phyloP scores from a whole-genome alignment of 2,329 filamentous ascomycete genomes.

The Alternaria atra region DNA sequence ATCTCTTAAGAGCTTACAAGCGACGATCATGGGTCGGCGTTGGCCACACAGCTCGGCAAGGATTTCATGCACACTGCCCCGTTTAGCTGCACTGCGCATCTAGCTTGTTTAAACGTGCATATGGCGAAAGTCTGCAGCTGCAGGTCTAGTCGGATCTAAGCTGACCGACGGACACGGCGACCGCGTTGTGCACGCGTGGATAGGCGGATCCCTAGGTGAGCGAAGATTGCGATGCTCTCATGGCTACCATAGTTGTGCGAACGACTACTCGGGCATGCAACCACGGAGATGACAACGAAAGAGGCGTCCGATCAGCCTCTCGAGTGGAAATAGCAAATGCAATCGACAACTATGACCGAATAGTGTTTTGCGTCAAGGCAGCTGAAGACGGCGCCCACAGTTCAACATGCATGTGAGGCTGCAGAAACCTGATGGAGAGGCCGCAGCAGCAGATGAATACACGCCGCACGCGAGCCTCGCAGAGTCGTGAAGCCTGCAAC shows the following conservation, averaged over 20 bases:
- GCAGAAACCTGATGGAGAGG: conserved; percentile 29
- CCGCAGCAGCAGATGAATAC: conserved; percentile 24
- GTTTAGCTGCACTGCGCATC: conserved; percentile 49
- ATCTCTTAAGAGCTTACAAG: conserved; percentile 50
- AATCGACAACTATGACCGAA: conserved; percentile 25
- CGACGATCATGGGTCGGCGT: conserved; percentile 45
- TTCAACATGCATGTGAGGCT: conserved; percentile 32
- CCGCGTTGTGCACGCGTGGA: conserved; percentile 45
- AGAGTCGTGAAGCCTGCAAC: conserved; percentile 17
- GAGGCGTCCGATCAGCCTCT: conserved; percentile 40
- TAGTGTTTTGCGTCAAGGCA: conserved; percentile 32
- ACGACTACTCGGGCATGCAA: conserved; percentile 33
- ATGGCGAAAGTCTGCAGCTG: conserved; percentile 47
- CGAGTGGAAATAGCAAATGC: conserved; percentile 40
- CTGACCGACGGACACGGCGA: conserved; percentile 47
- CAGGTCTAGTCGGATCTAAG: conserved; percentile 50
- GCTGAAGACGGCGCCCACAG: conserved; percentile 42
- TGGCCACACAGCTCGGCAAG: conserved; percentile 49
- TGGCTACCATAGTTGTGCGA: conserved; percentile 31
- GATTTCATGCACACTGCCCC: conserved; percentile 52
- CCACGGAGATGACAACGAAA: conserved; percentile 47
- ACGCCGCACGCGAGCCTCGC: conserved; percentile 30
- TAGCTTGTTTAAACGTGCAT: conserved; percentile 50
- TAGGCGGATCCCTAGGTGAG: conserved; percentile 37
- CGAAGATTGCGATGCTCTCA: conserved; percentile 48